Base-by-base conservation (phyloP, 2,329 filamentous ascomycete species). In the Amylocarpus encephaloides region DNA sequence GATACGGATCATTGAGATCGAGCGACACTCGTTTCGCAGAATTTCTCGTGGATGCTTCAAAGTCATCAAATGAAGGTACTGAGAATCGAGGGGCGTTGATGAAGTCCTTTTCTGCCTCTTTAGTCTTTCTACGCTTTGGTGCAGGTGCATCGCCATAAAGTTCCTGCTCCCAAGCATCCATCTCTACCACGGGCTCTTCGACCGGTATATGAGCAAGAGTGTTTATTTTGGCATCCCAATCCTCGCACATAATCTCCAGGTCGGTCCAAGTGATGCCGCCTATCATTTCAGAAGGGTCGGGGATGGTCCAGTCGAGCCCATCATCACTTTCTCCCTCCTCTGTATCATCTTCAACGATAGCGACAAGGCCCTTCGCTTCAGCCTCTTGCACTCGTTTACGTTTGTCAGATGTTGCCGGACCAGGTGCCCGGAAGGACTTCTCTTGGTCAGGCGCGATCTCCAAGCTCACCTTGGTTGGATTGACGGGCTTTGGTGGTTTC, bases 361-460 rank as follows among this genome's bases (percentile, higher is more conserved):
- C 51, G 3, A 80, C 67, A 6, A 78, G 62, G 0, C 76, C 73
- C 55, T 72, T 75, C 2, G 71, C 65, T 30, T 78, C 73, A 3
- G 68, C 68, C 26, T 78, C 73, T 42, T 79, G 71, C 19, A 82
- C 68, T 22, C 77, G 78, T 52, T 81, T 75, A 42, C 80, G 78
- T 40, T 82, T 78, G 41, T 63, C 62, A 6, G 68, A 63, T 3
- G 73, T 71, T 1, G 77, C 74, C 22, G 81, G 76, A 0, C 83
- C 83, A 0, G 81, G 76, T n/a, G 92, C 80, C 49, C 83, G 82
- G 66, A 97, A 98, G 22, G 79, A 75, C 60, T 90, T 89, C 67
- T 95, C 88, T 58, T 95, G 87, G 61, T 97, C 93, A 42, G 80
- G 77, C 2, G 88, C 86, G 32, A 97, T 73, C 54, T 98, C 93